Evolutionary conservation across 2,329 filamentous ascomycete genomes (phyloP), one percentile per base, ranked within the genome.

Genomic region (Xylogone sp.): DNA sequence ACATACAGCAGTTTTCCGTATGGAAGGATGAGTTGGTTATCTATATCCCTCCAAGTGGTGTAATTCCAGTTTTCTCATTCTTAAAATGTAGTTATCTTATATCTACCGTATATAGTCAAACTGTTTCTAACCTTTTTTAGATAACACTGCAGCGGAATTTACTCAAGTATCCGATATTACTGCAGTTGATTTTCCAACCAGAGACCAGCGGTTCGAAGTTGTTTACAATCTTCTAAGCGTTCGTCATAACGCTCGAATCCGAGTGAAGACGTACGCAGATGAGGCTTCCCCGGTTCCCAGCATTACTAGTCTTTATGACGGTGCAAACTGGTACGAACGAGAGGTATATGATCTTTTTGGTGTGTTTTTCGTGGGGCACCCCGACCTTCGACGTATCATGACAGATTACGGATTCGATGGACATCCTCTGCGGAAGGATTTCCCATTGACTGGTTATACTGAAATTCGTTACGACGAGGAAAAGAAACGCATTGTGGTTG

Each of bases 341-440:
- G 94, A 99, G 74, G 91, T 96, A 21, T 97, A 97, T 74, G 94
- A 99, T 72, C 73, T 99, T 65, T 99, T 96, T 68, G 94, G 94
- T 58, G 91, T 99, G 60, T 97, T 97, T 79, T 99, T 99, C 74
- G 80, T 87, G 50, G 90, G 87, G 56, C 94, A 99, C 76, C 94
- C 94, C 39, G 95, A 99, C 75, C 78, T 99, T 63, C 85, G 94
- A 70, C 84, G 94, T 62, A 97, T 99, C 75, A 95, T 99, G 93
- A 99, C 94, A 59, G 94, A 99, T 71, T 99, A 99, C 71, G 94
- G 94, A 49, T 99, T 99, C 67, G 95, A 99, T 71, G 94, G 94
- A 49, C 94, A 99, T 75, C 94, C 94, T 42, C 76, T 99, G 68
- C 84, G 95, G 68, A 99, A 99, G 77, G 94, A 99, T 69, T 99